phyloP scores from a whole-genome alignment of 768 basidiomycete species.

The Lentinula sp. region DNA sequence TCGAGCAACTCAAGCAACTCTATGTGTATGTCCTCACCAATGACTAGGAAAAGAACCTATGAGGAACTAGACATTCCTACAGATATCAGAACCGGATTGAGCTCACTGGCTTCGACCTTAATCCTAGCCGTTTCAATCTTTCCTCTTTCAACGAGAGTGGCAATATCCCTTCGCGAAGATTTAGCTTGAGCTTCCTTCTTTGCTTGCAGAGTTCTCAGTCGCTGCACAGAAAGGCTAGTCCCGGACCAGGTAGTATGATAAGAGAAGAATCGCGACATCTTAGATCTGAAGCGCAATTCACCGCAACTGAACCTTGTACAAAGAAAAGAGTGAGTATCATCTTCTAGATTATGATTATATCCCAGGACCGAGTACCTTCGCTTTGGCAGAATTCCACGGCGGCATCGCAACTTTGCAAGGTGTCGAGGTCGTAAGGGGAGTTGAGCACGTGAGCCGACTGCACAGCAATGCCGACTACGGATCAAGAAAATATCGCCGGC shows the following conservation, averaged over 20 bases:
- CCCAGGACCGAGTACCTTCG: slow-evolving; percentile 32
- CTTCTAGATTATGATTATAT: not conserved
- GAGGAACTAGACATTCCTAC: not conserved
- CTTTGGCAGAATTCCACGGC: slow-evolving; percentile 59
- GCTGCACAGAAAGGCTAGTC: slow-evolving; percentile 74
- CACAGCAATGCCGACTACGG: too few species aligned
- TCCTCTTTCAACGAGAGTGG: slow-evolving; percentile 67
- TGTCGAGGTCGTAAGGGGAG: not conserved
- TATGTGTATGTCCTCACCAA: slow-evolving; percentile 78
- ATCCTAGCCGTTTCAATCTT: slow-evolving; percentile 82
- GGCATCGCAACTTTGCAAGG: slow-evolving; percentile 24
- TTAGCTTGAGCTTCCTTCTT: slow-evolving; percentile 86
- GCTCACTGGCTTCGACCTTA: slow-evolving; percentile 76
- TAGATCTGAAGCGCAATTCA: slow-evolving; percentile 12
- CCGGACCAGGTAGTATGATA: slow-evolving; percentile 7
- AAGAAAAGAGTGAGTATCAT: not conserved
- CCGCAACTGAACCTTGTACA: slow-evolving; percentile 41
- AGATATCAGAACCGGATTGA: not conserved
- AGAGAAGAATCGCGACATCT: slow-evolving; percentile 4
- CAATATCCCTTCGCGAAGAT: slow-evolving; percentile 71
- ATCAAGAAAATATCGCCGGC: too few species aligned
- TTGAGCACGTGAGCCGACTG: too few species aligned
- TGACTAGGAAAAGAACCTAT: slow-evolving; percentile 38
- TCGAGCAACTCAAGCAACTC: slow-evolving; percentile 91
- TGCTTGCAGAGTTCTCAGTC: slow-evolving; percentile 79